These are phyloP conservation scores for Boletus rubescentipes DNA, from an alignment of 768 basidiomycete species.

Conservation along the genomic window DNA sequence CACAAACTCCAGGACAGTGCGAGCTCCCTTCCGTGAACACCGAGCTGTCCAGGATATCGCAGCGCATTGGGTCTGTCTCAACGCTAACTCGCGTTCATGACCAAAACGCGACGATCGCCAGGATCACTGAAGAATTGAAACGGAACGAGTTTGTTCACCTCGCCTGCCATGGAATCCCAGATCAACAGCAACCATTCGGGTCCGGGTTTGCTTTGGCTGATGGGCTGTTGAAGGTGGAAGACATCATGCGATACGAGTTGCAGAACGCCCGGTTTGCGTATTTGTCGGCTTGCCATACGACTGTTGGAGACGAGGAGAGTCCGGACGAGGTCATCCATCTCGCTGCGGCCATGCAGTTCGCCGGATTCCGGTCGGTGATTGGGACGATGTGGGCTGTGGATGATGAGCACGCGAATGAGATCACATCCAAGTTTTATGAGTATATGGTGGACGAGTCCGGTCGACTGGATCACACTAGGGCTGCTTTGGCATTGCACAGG, in stretches of 20 bases:
- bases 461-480: conserved; percentile 2
- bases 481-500: conserved; percentile 1
- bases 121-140: background rate
- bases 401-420: background rate
- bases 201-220: conserved; percentile 12
- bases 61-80: background rate
- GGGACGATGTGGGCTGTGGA: conserved; percentile 16
- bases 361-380: conserved; percentile 11
- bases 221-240: background rate
- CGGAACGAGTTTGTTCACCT: conserved; percentile 4
- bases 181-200: conserved; percentile 13
- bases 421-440: conserved; percentile 1
- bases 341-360: background rate
- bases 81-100: background rate
- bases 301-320: background rate
- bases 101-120: background rate
- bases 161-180: conserved; percentile 23
- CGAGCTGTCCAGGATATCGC: background rate
- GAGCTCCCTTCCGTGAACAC: background rate
- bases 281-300: conserved; percentile 26
- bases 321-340: conserved; percentile 5
- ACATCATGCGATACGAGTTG: conserved; percentile 9
- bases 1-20: background rate
- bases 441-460: background rate
- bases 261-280: conserved; percentile 10